Evolutionary conservation across 2,329 filamentous ascomycete genomes (phyloP), one percentile per base, ranked within the genome.

Genomic region (Trichophyton rubrum): DNA sequence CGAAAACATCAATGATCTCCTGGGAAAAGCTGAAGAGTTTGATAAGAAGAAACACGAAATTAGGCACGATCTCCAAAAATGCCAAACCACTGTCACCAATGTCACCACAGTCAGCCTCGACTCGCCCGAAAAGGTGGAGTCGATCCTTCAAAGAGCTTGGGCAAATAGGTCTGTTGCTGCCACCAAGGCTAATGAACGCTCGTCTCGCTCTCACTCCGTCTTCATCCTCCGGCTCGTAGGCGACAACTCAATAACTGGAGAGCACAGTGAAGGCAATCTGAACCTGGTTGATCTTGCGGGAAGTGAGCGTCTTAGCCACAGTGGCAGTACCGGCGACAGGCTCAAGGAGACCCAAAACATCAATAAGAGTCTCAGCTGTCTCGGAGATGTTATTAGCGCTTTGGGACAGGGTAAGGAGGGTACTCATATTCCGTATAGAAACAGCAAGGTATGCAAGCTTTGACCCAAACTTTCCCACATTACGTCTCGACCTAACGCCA

Each of bases 271-370:
- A 73, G 92, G 93, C 43, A 95, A 91, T 0, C 82, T 99, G 62
- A 99, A 99, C 74, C 81, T 99, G 2, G 93, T 99, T 43, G 93
- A 99, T 74, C 79, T 99, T 66, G 95, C 93, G 7, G 93, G 93
- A 30, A 95, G 89, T 8, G 93, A 99, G 74, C 82, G 92, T 55
- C 79, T 96, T 43, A 91, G 92, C 74, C 86, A 95, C 71, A 92
- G 88, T 56, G 86, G 89, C 64, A 90, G 87, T 2, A 89, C 91
- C 62, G 92, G 92, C 1, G 90, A 92, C 55, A 82, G 90, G 55
- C 84, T 95, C 77, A 89, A 87, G 74, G 93, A 99, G 76, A 96
- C 93, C 1, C 91, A 96, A 69, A 95, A 89, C 71, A 99, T 99
- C 81, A 99, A 99, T 78, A 92, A 90, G 77, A 93, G 88, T 67